Evolutionary conservation across 2,329 filamentous ascomycete species (phyloP).

Genomic region (Epichloe coenophiala): DNA sequence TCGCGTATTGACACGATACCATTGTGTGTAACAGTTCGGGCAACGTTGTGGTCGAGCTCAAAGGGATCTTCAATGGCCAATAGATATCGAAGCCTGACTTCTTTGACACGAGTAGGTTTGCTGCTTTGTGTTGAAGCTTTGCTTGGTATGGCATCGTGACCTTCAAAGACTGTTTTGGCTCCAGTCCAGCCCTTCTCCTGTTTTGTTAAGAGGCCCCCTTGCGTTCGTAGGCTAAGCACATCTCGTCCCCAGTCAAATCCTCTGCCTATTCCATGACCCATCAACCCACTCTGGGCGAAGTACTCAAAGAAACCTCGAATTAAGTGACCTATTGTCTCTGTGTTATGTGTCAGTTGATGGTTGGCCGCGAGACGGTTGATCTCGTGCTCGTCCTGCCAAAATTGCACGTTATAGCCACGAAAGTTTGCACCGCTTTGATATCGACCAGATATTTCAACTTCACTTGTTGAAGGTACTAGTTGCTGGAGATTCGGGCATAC

Average conservation of each 20-base stretch:
- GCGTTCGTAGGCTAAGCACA: slow-evolving; percentile 63
- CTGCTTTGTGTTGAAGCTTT: slow-evolving; percentile 4
- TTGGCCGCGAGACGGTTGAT: slow-evolving; percentile 47
- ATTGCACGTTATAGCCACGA: slow-evolving; percentile 57
- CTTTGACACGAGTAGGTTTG: slow-evolving; percentile 39
- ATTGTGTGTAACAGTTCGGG: slow-evolving; percentile 69
- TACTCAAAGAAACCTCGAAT: slow-evolving; percentile 82
- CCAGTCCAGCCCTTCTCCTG: slow-evolving; percentile 73
- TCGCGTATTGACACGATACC: slow-evolving; percentile 73
- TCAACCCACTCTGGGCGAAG: slow-evolving; percentile 50
- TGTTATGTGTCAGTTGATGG: slow-evolving; percentile 53
- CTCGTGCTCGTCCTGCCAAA: slow-evolving; percentile 62
- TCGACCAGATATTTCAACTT: slow-evolving; percentile 13
- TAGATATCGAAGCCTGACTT: slow-evolving; percentile 67
- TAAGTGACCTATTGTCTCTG: slow-evolving; percentile 54
- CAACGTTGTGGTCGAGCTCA: slow-evolving; percentile 77
- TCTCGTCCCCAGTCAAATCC: slow-evolving; percentile 72
- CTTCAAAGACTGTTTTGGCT: slow-evolving; percentile 56
- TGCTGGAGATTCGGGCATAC: slow-evolving; percentile 74
- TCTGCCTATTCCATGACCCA: slow-evolving; percentile 34
- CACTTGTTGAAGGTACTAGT: slow-evolving; percentile 30
- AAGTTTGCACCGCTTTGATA: slow-evolving; percentile 24
- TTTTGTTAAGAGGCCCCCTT: slow-evolving; percentile 58
- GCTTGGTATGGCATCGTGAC: slow-evolving; percentile 20
- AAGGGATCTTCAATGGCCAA: slow-evolving; percentile 91